These are phyloP conservation scores for Fusarium decemcellulare DNA, from an alignment of 2,329 filamentous ascomycete species.

Conservation along the genomic window DNA sequence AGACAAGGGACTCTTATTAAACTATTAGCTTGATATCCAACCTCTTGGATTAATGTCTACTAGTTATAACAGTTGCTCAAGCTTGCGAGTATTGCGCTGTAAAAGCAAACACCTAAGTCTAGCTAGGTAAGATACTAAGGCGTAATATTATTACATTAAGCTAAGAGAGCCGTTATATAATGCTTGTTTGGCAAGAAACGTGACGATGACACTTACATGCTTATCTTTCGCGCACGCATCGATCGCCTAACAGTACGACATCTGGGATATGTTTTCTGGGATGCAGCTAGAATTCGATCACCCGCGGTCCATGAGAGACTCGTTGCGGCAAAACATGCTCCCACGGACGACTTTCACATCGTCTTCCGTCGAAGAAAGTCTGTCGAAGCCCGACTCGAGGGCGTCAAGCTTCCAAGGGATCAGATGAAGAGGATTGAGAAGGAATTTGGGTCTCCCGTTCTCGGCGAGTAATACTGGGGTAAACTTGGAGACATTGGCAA, in stretches of 20 bases:
- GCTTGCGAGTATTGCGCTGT: no score
- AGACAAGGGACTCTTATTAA: no score
- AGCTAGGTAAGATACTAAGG: fast-evolving
- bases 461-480: neutral
- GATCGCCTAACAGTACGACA: neutral
- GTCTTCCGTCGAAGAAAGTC: neutral
- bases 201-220: neutral
- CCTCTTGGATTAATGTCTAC: no score
- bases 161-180: neutral
- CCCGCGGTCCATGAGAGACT: neutral
- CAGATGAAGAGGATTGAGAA: neutral
- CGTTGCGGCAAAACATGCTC: neutral
- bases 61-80: no score
- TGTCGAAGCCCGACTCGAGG: neutral
- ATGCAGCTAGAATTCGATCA: neutral
- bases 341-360: neutral
- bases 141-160: neutral
- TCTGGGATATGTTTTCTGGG: slow-evolving; percentile 9
- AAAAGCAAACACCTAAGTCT: no score
- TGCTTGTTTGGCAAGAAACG: neutral
- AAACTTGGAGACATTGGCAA: no score
- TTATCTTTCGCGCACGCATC: neutral
- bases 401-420: neutral
- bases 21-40: no score
- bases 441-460: neutral